A percentile compares a stretch with the other conserved stretches of the same genome.
phyloP scores from a whole-genome alignment of 1,139 yeast genomes.

The Blastobotrys buckinghamii region DNA sequence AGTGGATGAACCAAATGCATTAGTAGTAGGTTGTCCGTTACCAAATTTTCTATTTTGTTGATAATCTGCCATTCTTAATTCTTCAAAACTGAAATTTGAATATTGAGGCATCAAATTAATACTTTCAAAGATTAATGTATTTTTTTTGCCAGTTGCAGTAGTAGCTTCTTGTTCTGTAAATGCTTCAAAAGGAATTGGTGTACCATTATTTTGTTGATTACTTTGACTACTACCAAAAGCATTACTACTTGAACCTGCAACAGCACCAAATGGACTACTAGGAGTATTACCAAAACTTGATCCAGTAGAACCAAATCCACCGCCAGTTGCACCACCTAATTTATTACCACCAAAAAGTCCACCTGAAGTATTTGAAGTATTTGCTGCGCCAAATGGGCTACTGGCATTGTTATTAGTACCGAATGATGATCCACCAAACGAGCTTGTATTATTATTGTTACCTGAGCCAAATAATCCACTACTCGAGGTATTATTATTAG shows the following conservation, averaged over 20 bases:
- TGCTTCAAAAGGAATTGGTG: conserved; percentile 55
- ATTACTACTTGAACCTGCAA: conserved; percentile 14
- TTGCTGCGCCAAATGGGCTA: conserved; percentile 8
- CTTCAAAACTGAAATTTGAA: conserved; percentile 74
- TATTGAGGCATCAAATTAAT: conserved; percentile 90
- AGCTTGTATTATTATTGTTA: conserved; percentile 13
- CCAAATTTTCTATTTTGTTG: conserved; percentile 65
- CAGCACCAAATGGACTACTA: conserved; percentile 18
- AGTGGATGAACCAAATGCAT: conserved; percentile 26
- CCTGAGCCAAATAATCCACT: conserved; percentile 13
- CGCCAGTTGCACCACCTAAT: conserved; percentile 30
- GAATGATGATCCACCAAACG: conserved; percentile 20
- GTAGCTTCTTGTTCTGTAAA: conserved; percentile 74
- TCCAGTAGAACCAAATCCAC: neutral
- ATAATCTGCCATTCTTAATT: conserved; percentile 84
- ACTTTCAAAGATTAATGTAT: conserved; percentile 54
- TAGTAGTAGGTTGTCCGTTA: conserved; percentile 28
- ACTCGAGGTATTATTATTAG: conserved; percentile 2
- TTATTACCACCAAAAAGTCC: conserved; percentile 15
- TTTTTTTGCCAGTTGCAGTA: conserved; percentile 31
- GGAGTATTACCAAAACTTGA: conserved; percentile 6
- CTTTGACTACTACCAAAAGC: conserved; percentile 27
- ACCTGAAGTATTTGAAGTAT: conserved; percentile 12
- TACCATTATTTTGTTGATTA: conserved; percentile 47
- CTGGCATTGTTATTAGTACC: conserved; percentile 24